phyloP scores from a whole-genome alignment of 768 basidiomycete species.

The Pholiota molesta region DNA sequence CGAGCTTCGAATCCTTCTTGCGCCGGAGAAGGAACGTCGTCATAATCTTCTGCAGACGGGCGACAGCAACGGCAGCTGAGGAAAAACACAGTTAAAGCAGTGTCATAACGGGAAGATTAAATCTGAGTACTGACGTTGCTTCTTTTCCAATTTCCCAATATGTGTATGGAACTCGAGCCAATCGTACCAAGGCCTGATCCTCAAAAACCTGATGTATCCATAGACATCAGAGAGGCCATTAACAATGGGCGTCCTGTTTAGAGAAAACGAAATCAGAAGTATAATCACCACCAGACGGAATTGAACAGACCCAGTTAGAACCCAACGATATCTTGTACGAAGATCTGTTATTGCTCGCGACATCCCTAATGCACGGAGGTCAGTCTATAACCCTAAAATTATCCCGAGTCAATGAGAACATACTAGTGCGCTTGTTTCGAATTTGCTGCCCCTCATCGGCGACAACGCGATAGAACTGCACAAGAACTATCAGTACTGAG shows the following conservation, averaged over 20 bases:
- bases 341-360: constrained; percentile 61
- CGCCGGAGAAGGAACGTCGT: constrained; percentile 57
- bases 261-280: not conserved
- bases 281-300: not conserved
- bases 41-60: constrained; percentile 62
- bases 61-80: constrained; percentile 54
- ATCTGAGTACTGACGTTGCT: constrained; percentile 42
- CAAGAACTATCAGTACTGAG: not conserved
- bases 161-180: constrained; percentile 42
- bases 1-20: constrained; percentile 63
- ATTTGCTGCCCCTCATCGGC: constrained; percentile 62
- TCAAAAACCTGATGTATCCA: constrained; percentile 45
- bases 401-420: constrained; percentile 16
- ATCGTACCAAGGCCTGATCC: constrained; percentile 51
- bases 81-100: constrained; percentile 4
- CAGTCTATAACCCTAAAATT: not conserved
- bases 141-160: constrained; percentile 48
- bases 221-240: constrained; percentile 64
- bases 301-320: constrained; percentile 56
- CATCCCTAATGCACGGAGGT: constrained; percentile 35
- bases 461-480: constrained; percentile 53
- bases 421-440: constrained; percentile 52
- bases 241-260: constrained; percentile 59
- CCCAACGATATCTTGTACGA: constrained; percentile 61
- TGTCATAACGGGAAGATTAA: not conserved